Percentiles rank a stretch among this genome's conserved stretches.
Evolutionary conservation across 306 rosid genomes (phyloP).

Genomic region (Mimosa bimucronata): DNA sequence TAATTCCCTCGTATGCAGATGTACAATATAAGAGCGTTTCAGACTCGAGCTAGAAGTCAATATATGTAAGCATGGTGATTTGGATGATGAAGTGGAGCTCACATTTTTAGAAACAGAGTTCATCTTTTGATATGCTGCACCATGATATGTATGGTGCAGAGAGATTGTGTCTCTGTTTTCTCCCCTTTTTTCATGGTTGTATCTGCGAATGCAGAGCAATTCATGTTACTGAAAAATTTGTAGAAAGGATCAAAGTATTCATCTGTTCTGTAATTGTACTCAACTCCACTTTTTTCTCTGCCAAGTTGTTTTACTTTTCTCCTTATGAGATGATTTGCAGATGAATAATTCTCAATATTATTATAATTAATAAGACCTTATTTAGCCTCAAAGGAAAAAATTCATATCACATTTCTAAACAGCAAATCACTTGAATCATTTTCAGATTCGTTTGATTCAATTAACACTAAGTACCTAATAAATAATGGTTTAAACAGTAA

Average conservation of each 20-base stretch:
- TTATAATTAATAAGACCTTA: constrained; percentile 25
- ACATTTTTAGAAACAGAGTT: constrained; percentile 41
- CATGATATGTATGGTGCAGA: constrained; percentile 21
- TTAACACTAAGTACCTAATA: no score
- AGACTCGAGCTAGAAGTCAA: constrained; percentile 41
- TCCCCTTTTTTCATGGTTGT: constrained; percentile 74
- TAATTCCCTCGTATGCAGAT: constrained; percentile 32
- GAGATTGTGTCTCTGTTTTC: constrained; percentile 43
- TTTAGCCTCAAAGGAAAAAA: not conserved
- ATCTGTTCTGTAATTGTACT: constrained; percentile 43
- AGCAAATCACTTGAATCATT: not conserved
- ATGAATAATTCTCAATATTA: constrained; percentile 39
- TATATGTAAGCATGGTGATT: constrained; percentile 19
- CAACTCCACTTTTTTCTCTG: constrained; percentile 36
- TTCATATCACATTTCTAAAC: not conserved
- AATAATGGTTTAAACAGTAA: no score
- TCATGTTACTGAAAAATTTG: constrained; percentile 64
- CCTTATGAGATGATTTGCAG: constrained; percentile 56
- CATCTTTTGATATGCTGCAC: constrained; percentile 14
- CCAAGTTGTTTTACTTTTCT: constrained; percentile 34
- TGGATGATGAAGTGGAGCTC: constrained; percentile 43
- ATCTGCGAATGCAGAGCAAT: constrained; percentile 53
- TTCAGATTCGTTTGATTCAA: no score
- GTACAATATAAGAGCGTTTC: constrained; percentile 13
- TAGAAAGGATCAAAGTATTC: constrained; percentile 35